These are phyloP conservation scores for Plasmodium vinckei DNA, from an alignment of 169 alveolate species.

Conservation along the genomic window DNA sequence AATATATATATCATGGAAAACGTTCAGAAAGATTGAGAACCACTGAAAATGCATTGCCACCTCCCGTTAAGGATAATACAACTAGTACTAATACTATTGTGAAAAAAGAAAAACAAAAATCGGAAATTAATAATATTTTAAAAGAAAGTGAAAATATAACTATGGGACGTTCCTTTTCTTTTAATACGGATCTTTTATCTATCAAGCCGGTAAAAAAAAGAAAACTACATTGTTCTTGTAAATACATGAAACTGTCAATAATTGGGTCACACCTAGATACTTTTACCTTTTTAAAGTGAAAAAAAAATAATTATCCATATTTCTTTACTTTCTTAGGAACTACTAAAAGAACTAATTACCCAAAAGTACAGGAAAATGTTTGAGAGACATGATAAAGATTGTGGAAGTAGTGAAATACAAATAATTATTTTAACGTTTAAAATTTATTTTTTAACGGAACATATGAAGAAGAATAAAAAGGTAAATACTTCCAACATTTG, in stretches of 20 bases:
- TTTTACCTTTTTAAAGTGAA: neutral
- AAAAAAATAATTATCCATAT: neutral
- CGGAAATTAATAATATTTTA: conserved; percentile 55
- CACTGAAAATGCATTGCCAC: no score
- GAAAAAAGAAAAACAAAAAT: conserved; percentile 19
- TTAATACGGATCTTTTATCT: conserved; percentile 13
- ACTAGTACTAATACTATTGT: neutral
- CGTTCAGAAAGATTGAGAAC: no score
- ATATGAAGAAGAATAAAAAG: conserved; percentile 64
- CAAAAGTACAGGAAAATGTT: conserved; percentile 63
- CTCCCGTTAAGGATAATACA: neutral
- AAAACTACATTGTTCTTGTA: neutral
- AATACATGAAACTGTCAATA: neutral
- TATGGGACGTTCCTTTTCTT: conserved; percentile 70
- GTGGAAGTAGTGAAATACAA: conserved; percentile 77
- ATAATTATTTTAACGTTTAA: conserved; percentile 65
- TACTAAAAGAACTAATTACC: conserved; percentile 61
- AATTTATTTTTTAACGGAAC: conserved; percentile 59
- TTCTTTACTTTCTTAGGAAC: conserved; percentile 16
- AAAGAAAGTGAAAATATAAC: conserved; percentile 28
- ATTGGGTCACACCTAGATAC: neutral
- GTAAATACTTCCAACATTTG: neutral
- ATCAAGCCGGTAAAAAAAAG: conserved; percentile 52
- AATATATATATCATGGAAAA: no score
- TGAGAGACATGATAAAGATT: conserved; percentile 63